These are phyloP conservation scores for Triticum timopheevii DNA, from an alignment of 176 grass and related monocot species.

Conservation along the genomic window DNA sequence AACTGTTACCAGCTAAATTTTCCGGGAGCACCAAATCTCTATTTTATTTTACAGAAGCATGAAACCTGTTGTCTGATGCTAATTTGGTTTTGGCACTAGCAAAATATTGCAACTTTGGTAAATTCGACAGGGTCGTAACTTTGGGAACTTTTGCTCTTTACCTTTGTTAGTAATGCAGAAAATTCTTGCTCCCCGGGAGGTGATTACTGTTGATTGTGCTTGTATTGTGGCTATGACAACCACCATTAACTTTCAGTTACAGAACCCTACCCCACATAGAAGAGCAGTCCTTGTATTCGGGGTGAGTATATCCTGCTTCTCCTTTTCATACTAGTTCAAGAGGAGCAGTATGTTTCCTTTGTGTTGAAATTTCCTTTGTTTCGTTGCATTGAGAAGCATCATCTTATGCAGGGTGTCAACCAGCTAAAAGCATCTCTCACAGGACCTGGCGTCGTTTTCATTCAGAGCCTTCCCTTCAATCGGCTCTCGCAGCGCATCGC, in stretches of 20 bases:
- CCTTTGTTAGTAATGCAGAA: constrained; percentile 85
- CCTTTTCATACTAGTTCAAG: not conserved
- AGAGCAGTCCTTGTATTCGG: constrained; percentile 58
- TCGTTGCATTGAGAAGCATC: not conserved
- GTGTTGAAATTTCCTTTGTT: constrained; percentile 7
- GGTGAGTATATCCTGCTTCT: constrained; percentile 37
- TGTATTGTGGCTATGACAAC: constrained; percentile 88
- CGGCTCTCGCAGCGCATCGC: constrained; percentile 87
- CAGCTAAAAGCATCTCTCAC: constrained; percentile 74
- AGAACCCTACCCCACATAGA: constrained; percentile 64
- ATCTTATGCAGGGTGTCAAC: constrained; percentile 63
- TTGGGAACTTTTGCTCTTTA: constrained; percentile 1
- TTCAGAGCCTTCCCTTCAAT: constrained; percentile 86
- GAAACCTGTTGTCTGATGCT: not conserved
- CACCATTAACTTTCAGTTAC: constrained; percentile 76
- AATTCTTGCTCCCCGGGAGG: constrained; percentile 75
- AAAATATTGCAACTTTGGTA: constrained; percentile 15
- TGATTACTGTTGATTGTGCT: constrained; percentile 63
- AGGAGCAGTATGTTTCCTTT: not conserved
- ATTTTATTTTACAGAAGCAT: constrained; percentile 15
- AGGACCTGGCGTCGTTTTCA: constrained; percentile 93
- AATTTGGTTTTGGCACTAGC: constrained; percentile 1
- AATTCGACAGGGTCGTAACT: constrained; percentile 24
- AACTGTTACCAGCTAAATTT: not conserved
- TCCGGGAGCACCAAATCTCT: not conserved